phyloP scores from a whole-genome alignment of 345 rosid species.

The Firmiana major region DNA sequence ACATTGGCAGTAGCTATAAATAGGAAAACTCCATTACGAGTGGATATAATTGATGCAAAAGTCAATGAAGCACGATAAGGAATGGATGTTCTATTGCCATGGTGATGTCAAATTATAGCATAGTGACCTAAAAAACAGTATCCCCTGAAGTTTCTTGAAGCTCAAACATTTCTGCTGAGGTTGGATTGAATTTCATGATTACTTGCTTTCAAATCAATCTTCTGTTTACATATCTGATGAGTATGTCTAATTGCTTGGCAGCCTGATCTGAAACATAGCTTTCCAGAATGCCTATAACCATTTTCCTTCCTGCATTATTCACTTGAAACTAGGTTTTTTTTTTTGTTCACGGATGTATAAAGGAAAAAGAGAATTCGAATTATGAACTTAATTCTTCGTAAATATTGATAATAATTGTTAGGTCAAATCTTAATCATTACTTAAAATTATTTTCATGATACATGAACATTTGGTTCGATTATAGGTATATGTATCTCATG shows the following conservation, averaged over 20 bases:
- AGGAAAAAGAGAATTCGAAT: too few species aligned
- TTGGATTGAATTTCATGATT: not conserved
- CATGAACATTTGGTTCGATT: too few species aligned
- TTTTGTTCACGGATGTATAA: too few species aligned
- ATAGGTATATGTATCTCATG: too few species aligned
- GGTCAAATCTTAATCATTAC: too few species aligned
- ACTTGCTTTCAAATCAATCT: not conserved
- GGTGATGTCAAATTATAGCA: not conserved
- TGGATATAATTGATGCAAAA: constrained; percentile 9
- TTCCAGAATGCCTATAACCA: not conserved
- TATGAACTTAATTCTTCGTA: too few species aligned
- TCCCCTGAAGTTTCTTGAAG: not conserved
- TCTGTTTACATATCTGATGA: not conserved
- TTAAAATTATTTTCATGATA: too few species aligned
- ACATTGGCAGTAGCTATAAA: not conserved
- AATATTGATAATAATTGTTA: too few species aligned
- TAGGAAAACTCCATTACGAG: constrained; percentile 18
- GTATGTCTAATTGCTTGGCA: not conserved
- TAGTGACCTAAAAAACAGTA: not conserved
- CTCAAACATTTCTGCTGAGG: not conserved
- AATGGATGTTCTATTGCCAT: not conserved
- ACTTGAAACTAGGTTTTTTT: too few species aligned
- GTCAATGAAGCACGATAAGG: constrained; percentile 9
- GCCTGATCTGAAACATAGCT: not conserved
- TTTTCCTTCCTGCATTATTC: not conserved